Conservation (phyloP, 1,284 basidiomycete species). For the Cerioporus squamosus region DNA sequence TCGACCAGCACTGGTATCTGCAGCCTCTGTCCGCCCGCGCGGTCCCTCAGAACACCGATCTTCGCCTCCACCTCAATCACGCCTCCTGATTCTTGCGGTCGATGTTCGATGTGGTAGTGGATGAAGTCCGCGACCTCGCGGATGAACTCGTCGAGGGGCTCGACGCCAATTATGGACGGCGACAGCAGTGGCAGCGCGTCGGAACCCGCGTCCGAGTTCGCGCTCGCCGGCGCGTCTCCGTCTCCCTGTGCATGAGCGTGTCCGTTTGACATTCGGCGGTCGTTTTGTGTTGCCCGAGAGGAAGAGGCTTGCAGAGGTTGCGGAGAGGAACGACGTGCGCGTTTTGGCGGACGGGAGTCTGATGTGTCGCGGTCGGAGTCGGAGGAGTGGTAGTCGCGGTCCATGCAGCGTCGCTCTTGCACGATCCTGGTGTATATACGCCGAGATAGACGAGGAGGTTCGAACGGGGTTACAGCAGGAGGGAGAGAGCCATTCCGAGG, state of each 20-base stretch:
- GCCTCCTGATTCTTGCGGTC: slow-evolving; percentile 47
- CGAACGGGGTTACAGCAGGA: too few relatives aligned
- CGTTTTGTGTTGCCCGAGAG: slow-evolving; percentile 1
- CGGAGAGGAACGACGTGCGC: slow-evolving; percentile 32
- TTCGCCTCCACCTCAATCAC: slow-evolving; percentile 91
- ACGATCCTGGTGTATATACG: slow-evolving; percentile 20
- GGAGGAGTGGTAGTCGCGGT: slow-evolving; percentile 19
- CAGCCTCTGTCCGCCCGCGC: slow-evolving; percentile 58
- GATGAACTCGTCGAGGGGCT: slow-evolving; percentile 95
- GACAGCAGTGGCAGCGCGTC: slow-evolving; percentile 68
- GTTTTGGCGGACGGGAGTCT: slow-evolving; percentile 34
- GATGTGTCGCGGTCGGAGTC: slow-evolving; percentile 34
- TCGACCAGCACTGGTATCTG: slow-evolving; percentile 82
- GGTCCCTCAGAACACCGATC: slow-evolving; percentile 81
- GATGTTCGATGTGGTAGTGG: slow-evolving; percentile 65
- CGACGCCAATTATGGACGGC: slow-evolving; percentile 89
- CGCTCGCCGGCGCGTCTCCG: background rate
- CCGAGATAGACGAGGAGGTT: too few relatives aligned
- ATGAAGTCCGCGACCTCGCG: slow-evolving; percentile 92
- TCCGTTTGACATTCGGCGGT: slow-evolving; percentile 13
- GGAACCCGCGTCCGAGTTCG: slow-evolving; percentile 11
- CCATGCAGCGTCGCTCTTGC: background rate
- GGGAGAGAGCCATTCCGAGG: too few relatives aligned
- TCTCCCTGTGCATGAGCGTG: slow-evolving; percentile 20
- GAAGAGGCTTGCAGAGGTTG: background rate